A percentile compares a stretch with the other conserved stretches of the same genome.
phyloP scores from a whole-genome alignment of 495 filamentous ascomycete species.

The Lichenothelia convexa region DNA sequence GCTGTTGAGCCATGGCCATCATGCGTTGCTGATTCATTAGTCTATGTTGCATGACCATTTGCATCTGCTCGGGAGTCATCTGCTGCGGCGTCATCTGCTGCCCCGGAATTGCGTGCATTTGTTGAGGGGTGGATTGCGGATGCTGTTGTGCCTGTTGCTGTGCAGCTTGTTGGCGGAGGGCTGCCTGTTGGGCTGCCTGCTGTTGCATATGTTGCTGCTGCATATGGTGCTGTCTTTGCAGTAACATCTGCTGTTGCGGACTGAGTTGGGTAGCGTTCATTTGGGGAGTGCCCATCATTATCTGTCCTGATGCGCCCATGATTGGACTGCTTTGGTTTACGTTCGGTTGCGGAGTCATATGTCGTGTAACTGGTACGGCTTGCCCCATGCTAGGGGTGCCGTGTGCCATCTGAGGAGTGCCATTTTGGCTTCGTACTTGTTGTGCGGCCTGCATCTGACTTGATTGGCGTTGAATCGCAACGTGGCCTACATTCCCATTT shows the following conservation, averaged over 20 bases:
- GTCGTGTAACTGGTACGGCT: conserved; percentile 29
- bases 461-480: conserved; percentile 54
- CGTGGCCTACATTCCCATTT: conserved; percentile 22
- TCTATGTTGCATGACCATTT: neutral
- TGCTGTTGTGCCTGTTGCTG: conserved; percentile 16
- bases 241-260: conserved; percentile 14
- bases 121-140: no score
- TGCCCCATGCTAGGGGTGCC: conserved; percentile 52
- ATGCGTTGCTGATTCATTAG: conserved; percentile 4
- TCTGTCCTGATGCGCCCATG: conserved; percentile 46
- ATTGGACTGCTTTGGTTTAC: conserved; percentile 17
- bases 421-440: conserved; percentile 48
- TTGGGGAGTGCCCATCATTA: conserved; percentile 15
- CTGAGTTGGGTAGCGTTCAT: conserved; percentile 11
- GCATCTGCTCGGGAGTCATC: conserved; percentile 1
- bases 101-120: neutral
- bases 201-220: neutral
- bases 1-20: conserved; percentile 1
- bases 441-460: conserved; percentile 41
- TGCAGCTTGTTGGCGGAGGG: conserved; percentile 1
- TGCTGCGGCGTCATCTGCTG: conserved; percentile 1
- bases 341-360: conserved; percentile 30
- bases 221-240: conserved; percentile 4
- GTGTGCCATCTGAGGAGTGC: conserved; percentile 65
- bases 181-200: no score